Percentiles rank a stretch among this genome's conserved stretches.
phyloP scores from a whole-genome alignment of 768 basidiomycete species.

The Mrakia hoshinonis region DNA sequence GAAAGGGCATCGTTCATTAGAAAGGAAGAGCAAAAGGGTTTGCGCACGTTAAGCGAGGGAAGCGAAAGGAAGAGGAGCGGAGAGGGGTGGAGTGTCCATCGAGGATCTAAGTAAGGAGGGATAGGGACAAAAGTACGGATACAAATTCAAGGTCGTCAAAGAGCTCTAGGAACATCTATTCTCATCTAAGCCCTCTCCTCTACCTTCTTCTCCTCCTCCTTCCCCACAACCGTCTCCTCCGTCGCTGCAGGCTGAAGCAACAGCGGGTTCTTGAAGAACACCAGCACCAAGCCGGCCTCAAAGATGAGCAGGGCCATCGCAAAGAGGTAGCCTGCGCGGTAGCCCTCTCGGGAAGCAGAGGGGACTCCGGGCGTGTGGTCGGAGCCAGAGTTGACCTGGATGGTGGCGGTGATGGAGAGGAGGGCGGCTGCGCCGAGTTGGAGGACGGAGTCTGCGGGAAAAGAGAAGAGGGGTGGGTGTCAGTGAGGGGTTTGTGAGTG shows the following conservation, averaged over 20 bases:
- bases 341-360: neutral
- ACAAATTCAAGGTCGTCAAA: neutral
- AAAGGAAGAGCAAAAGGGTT: too few relatives aligned
- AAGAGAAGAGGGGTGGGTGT: neutral
- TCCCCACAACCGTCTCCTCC: neutral
- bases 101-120: neutral
- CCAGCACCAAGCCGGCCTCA: neutral
- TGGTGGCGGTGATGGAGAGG: slow-evolving; percentile 5
- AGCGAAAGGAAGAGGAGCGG: neutral
- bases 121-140: neutral
- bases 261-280: slow-evolving; percentile 12
- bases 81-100: neutral
- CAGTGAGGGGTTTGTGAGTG: neutral
- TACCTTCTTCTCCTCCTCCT: neutral
- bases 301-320: neutral
- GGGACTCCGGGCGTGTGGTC: neutral
- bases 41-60: neutral
- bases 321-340: slow-evolving; percentile 10
- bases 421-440: slow-evolving; percentile 8
- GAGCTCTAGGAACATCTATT: too few relatives aligned
- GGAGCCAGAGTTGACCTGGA: neutral
- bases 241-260: neutral
- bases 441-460: neutral
- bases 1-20: too few relatives aligned
- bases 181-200: neutral